Evolutionary conservation across 306 rosid species (phyloP), one percentile per base, ranked within the genome.

Genomic region (Luffa acutangula): DNA sequence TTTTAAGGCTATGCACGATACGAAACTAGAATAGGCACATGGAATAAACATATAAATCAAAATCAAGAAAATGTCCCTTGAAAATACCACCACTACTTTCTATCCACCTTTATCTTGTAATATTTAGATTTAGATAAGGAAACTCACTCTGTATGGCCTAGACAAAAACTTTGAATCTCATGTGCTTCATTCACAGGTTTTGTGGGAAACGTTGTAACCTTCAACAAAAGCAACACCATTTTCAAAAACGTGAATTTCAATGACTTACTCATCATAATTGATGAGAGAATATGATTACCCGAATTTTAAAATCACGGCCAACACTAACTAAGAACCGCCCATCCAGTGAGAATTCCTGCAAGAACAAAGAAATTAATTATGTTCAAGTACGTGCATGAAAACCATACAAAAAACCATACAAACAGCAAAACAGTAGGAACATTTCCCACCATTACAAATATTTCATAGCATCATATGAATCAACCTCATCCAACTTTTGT

Each of bases 111-210:
- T 17, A 51, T 51, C 43, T 34, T 51, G n/a, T 75, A 14, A 20
- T 60, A 14, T 5, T 31, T 66, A 12, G 17, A 53, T 52, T 36
- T 75, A 66, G 73, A 77, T 39, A 33, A 69, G 56, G 46, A 84
- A 84, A 75, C 96, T 87, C 80, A 95, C 99, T 95, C 96, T 42
- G 97, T 87, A 86, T 95, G 99, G 84, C 96, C 97, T 71, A 95
- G 97, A 83, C 94, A 93, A 86, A 91, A 90, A 81, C 97, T 90
- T 76, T 93, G 97, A 84, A 93, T 93, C 89, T 90, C 88, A 67
- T 90, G 97, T 83, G 91, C 97, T 84, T 92, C 97, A 85, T 86
- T 81, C 78, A 90, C 77, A 10, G 91, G 93, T 41, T 91, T 89
- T 43, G 78, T 87, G 71, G 97, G 97, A 79, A 95, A 90, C 76